Conservation (phyloP, 2,329 filamentous ascomycete genomes). For the Fragosphaeria purpurea region DNA sequence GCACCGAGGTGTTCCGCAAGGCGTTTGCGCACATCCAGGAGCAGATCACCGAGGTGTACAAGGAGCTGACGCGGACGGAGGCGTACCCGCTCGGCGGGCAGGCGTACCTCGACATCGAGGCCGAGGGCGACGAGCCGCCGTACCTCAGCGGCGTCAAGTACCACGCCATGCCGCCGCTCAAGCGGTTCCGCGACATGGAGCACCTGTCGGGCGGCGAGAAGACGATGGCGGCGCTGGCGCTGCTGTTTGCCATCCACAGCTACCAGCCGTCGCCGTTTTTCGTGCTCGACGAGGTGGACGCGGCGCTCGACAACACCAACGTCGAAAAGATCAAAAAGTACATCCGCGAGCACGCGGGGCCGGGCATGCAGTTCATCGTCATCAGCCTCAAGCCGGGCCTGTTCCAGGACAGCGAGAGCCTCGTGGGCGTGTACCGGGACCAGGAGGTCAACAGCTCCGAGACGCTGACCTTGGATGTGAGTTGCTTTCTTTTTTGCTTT, state of each 20-base stretch:
- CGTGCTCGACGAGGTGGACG: conserved; percentile 95
- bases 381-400: conserved; percentile 92
- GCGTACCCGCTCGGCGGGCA: conserved; percentile 90
- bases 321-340: conserved; percentile 95
- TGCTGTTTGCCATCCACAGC: conserved; percentile 92
- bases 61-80: conserved; percentile 80
- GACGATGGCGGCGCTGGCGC: conserved; percentile 94
- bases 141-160: conserved; percentile 96
- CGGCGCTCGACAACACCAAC: conserved; percentile 95
- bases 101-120: conserved; percentile 80
- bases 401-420: conserved; percentile 91
- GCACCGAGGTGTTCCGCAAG: conserved; percentile 87
- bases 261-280: conserved; percentile 97
- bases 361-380: conserved; percentile 98
- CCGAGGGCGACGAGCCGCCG: conserved; percentile 81
- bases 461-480: conserved; percentile 89
- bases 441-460: conserved; percentile 88
- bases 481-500: conserved; percentile 24
- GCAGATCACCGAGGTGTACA: conserved; percentile 89
- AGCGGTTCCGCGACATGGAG: conserved; percentile 98
- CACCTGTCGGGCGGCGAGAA: conserved; percentile 95
- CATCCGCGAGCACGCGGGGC: conserved; percentile 84
- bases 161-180: conserved; percentile 95
- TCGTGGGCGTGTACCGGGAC: conserved; percentile 93
- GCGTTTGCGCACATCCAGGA: conserved; percentile 92